Conservation (phyloP, 2,329 filamentous ascomycete genomes). For the Beauveria rudraprayagi region DNA sequence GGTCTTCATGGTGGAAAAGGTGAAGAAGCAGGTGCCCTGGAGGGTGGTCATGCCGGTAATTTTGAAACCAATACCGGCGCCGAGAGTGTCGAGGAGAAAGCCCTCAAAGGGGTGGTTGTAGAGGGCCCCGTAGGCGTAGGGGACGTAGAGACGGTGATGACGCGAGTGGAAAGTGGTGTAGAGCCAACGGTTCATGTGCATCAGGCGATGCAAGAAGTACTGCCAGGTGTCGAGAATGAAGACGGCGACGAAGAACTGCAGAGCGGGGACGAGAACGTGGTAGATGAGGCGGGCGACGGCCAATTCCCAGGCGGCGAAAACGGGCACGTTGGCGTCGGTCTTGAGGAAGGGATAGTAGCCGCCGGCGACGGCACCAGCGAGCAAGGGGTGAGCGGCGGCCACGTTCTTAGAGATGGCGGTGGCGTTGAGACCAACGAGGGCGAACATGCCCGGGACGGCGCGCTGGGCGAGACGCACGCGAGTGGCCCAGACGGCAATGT, state of each 20-base stretch:
- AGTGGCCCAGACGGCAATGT: conserved; percentile 83
- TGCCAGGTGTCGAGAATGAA: conserved; percentile 91
- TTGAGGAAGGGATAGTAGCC: conserved; percentile 70
- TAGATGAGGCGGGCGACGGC: conserved; percentile 68
- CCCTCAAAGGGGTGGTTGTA: conserved; percentile 97
- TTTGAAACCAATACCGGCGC: conserved; percentile 78
- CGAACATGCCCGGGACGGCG: conserved; percentile 64
- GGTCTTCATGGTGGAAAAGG: conserved; percentile 84
- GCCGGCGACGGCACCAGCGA: conserved; percentile 70
- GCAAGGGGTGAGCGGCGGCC: conserved; percentile 58
- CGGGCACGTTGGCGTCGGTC: conserved; percentile 54
- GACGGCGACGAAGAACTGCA: conserved; percentile 71
- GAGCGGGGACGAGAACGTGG: conserved; percentile 62
- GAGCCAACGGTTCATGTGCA: conserved; percentile 97
- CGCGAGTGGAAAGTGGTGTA: conserved; percentile 91
- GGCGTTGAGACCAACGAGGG: conserved; percentile 68
- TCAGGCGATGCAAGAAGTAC: conserved; percentile 90
- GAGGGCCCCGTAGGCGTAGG: conserved; percentile 91
- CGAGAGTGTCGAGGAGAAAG: conserved; percentile 85
- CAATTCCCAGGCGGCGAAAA: conserved; percentile 81
- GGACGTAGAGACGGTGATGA: conserved; percentile 94
- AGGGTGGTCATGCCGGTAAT: conserved; percentile 73
- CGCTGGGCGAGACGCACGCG: conserved; percentile 72
- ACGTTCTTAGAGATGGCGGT: conserved; percentile 67
- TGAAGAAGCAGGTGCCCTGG: conserved; percentile 85